Evolutionary conservation across 257 asterid genomes (phyloP).

Genomic region (Solanum ossicruentum): DNA sequence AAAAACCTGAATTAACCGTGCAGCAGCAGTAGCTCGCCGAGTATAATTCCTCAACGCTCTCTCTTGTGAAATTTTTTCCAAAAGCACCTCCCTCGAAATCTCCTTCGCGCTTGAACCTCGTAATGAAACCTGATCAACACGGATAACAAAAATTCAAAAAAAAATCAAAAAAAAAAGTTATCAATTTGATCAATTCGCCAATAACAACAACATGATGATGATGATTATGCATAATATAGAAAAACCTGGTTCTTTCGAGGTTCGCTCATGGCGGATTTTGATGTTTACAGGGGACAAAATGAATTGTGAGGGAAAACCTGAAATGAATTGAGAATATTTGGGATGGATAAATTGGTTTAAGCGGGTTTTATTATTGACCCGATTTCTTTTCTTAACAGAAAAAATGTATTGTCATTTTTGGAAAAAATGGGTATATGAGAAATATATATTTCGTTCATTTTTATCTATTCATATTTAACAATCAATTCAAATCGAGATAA

Average conservation of each 20-base stretch:
- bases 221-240: background rate
- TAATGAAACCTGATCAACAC: constrained; percentile 56
- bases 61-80: constrained; percentile 67
- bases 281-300: background rate
- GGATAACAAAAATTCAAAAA: background rate
- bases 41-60: constrained; percentile 64
- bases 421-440: background rate
- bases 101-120: constrained; percentile 94
- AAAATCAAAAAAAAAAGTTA: background rate
- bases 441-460: too few relatives aligned
- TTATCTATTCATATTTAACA: too few relatives aligned
- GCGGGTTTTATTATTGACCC: background rate
- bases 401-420: background rate
- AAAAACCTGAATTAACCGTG: constrained; percentile 55
- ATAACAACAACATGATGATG: background rate
- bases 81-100: constrained; percentile 69
- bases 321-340: background rate
- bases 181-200: background rate
- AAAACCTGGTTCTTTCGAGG: constrained; percentile 20
- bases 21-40: constrained; percentile 67
- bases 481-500: too few relatives aligned
- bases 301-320: background rate
- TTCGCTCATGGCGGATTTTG: constrained; percentile 11
- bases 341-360: background rate
- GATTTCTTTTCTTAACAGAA: background rate